phyloP scores from a whole-genome alignment of 176 grass and related monocot species.

The Zoysia japonica region DNA sequence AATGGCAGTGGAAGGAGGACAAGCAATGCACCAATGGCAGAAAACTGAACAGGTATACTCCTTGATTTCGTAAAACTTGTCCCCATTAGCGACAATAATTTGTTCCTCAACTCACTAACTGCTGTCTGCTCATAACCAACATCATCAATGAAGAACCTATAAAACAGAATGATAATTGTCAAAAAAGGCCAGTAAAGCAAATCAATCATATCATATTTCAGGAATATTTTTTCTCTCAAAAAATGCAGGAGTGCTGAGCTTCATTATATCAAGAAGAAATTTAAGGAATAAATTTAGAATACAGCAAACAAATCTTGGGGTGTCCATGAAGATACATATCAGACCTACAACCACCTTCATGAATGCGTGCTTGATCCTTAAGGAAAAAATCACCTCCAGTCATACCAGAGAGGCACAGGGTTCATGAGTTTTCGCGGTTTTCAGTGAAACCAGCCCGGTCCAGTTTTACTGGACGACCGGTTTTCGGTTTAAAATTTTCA shows the following conservation, averaged over 20 bases:
- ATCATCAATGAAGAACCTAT: slow-evolving; percentile 67
- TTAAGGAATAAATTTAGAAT: slow-evolving; percentile 7
- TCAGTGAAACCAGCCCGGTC: too few relatives aligned
- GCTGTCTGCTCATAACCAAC: slow-evolving; percentile 52
- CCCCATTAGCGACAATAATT: slow-evolving; percentile 52
- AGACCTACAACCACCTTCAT: not conserved
- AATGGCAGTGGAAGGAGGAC: slow-evolving; percentile 70
- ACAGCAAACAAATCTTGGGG: slow-evolving; percentile 5
- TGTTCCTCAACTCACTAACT: slow-evolving; percentile 58
- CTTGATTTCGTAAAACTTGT: slow-evolving; percentile 37
- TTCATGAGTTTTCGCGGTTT: too few relatives aligned
- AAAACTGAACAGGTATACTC: slow-evolving; percentile 60
- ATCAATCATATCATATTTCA: slow-evolving; percentile 2
- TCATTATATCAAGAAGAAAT: too few relatives aligned
- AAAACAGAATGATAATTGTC: slow-evolving; percentile 27
- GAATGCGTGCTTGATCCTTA: not conserved
- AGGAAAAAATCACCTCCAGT: not conserved
- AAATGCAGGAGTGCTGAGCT: too few relatives aligned
- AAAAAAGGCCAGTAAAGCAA: not conserved
- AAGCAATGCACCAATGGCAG: slow-evolving; percentile 58
- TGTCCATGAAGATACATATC: slow-evolving; percentile 22
- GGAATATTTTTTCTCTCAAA: not conserved
- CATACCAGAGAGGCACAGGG: not conserved
- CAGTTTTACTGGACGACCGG: too few relatives aligned
- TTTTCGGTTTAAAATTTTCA: too few relatives aligned